These are phyloP conservation scores for Chamaecyparis obtusa DNA, from an alignment of 75 land plant species.

Conservation along the genomic window DNA sequence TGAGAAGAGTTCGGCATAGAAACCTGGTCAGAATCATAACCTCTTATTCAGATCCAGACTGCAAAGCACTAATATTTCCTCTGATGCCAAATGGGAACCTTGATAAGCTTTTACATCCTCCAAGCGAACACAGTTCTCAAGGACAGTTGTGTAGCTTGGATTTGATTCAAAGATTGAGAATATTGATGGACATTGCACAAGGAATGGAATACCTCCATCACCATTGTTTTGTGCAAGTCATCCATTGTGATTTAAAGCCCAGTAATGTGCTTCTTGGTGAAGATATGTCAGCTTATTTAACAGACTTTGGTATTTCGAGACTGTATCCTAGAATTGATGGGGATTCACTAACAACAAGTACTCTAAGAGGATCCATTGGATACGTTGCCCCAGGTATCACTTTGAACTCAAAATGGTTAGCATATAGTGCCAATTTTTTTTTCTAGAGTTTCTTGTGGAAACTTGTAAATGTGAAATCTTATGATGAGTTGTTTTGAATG, in stretches of 20 bases:
- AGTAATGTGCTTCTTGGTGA: constrained; percentile 22
- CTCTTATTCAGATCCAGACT: neutral
- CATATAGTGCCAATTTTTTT: no score
- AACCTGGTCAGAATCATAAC: neutral
- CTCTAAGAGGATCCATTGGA: neutral
- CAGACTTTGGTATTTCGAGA: constrained; percentile 22
- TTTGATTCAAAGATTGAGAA: constrained; percentile 16
- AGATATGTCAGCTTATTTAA: constrained; percentile 21
- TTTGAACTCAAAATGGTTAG: no score
- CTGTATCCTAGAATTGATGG: neutral
- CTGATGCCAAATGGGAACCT: neutral
- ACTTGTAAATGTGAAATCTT: no score
- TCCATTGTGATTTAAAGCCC: constrained; percentile 30
- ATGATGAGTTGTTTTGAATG: neutral
- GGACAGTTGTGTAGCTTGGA: neutral
- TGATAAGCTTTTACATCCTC: neutral
- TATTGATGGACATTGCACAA: constrained; percentile 22
- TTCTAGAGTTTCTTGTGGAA: no score
- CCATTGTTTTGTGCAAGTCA: constrained; percentile 25
- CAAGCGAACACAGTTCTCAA: neutral
- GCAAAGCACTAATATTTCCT: neutral
- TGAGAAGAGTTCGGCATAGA: neutral
- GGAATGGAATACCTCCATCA: constrained; percentile 32
- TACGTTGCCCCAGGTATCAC: constrained; percentile 6
- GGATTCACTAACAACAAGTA: neutral